These are phyloP conservation scores for Podospora anserina DNA, from an alignment of 495 filamentous ascomycete species.

Conservation along the genomic window DNA sequence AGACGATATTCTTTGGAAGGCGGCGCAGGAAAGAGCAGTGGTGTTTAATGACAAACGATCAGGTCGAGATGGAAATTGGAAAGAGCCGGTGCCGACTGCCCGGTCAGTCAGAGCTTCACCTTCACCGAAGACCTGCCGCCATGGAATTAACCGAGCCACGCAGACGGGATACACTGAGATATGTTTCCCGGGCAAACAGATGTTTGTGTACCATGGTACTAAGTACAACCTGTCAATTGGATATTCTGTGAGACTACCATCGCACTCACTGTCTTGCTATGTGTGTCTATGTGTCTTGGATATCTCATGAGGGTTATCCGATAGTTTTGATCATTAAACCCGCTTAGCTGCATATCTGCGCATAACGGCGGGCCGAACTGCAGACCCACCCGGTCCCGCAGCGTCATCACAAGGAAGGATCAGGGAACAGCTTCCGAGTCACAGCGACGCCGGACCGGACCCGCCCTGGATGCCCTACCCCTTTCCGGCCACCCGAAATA, in stretches of 20 bases:
- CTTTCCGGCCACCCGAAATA: constrained; percentile 11
- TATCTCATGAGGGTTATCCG: neutral
- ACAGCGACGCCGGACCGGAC: constrained; percentile 4
- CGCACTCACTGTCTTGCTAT: neutral
- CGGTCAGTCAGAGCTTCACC: neutral
- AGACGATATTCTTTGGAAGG: neutral
- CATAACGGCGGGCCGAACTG: neutral
- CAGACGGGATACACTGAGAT: neutral
- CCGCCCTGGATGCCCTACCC: constrained; percentile 5
- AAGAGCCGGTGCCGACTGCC: neutral
- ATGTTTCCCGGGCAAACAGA: neutral
- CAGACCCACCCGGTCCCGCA: neutral
- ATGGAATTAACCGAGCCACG: neutral
- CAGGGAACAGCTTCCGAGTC: constrained; percentile 3
- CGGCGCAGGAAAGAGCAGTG: neutral
- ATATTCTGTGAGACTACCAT: neutral
- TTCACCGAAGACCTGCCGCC: neutral
- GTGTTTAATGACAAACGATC: neutral
- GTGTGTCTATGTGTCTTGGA: neutral
- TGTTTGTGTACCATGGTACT: neutral
- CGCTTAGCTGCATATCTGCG: neutral
- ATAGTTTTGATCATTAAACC: neutral
- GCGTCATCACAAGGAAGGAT: neutral
- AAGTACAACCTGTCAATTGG: neutral
- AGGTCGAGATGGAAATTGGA: neutral